Evolutionary conservation across 1,284 basidiomycete species (phyloP), one percentile per base, ranked within the genome.

Genomic region (Marasmius tenuissimus): DNA sequence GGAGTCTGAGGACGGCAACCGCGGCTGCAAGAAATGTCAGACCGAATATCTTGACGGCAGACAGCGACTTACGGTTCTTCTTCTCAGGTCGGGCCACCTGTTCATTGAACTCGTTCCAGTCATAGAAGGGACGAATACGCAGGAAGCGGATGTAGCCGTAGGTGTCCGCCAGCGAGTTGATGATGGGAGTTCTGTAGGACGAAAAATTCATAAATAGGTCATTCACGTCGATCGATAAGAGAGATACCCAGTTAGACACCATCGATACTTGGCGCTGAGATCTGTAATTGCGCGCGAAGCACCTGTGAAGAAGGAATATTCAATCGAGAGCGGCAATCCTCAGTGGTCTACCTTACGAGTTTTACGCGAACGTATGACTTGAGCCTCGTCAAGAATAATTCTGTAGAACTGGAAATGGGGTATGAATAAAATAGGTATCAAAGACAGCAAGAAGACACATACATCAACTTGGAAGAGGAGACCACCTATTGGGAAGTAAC

Each of bases 141-240:
- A 87, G 68, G 73, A 87, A 87, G 12, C 86, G 78, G 12, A 88
- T 61, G 22, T 79, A 75, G 2, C 76, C 75, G 67, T 83, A 87
- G 0, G 79, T 76, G 65, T 88, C 86, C 0, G 67, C 62, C 18
- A 87, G 73, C 11, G 71, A 67, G 64, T 88, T 88, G 58, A 84
- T 78, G 60, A 87, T 84, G 0, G 85, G 86, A 0, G 85, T 86
- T 8, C 85, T 83, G 54, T 4, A 9, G 12, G 20, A 8, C 48
- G 59, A 58, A 35, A 45, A 35, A 45, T 10, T 27, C 40, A 53
- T 45, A 35, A 40, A 27, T 18, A 57, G 42, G n/a, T 39, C 37
- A 56, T 53, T 57, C 35, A 47, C 33, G 48, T 20, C 58, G 40
- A 49, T 37, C 62, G 11, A 63, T 11, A 14, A 50, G 35, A 16